Percentiles rank a stretch among this genome's conserved stretches.
These are phyloP conservation scores for Chytridium lagenaria DNA, from an alignment of 371 early-diverging fungal genomes.

Conservation along the genomic window DNA sequence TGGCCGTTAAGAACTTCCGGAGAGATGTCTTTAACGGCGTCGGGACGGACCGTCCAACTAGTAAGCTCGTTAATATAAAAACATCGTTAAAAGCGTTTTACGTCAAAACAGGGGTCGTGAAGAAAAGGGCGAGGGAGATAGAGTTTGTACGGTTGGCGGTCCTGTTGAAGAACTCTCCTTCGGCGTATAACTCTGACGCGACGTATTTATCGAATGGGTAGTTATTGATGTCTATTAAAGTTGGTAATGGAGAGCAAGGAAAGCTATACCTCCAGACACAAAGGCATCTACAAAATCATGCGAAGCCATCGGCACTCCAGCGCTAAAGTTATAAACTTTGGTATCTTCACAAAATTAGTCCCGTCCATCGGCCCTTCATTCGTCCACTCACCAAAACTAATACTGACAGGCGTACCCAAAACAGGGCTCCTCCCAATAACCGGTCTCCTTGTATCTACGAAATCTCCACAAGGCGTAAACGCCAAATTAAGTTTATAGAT, in stretches of 20 bases:
- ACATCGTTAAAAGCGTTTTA: not conserved
- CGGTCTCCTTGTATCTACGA: not conserved
- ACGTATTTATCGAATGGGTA: constrained; percentile 41
- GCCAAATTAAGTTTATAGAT: not conserved
- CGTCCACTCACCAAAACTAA: not conserved
- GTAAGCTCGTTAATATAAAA: not conserved
- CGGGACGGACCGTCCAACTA: not conserved
- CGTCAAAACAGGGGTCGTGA: constrained; percentile 10
- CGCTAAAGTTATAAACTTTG: not conserved
- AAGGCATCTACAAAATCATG: not conserved
- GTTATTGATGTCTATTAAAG: constrained; percentile 25
- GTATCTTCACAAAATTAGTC: not conserved
- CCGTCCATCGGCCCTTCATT: no score
- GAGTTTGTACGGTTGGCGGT: not conserved
- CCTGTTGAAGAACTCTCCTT: not conserved
- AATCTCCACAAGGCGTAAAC: not conserved
- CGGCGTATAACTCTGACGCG: not conserved
- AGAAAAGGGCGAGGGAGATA: constrained; percentile 3
- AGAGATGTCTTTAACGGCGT: not conserved
- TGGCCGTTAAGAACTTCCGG: not conserved
- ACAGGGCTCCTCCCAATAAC: not conserved
- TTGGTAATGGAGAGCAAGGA: not conserved
- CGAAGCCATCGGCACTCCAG: not conserved
- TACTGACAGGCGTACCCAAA: not conserved
- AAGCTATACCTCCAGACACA: not conserved